Evolutionary conservation across 2,329 filamentous ascomycete species (phyloP).

Genomic region (Setomelanomma holmii): DNA sequence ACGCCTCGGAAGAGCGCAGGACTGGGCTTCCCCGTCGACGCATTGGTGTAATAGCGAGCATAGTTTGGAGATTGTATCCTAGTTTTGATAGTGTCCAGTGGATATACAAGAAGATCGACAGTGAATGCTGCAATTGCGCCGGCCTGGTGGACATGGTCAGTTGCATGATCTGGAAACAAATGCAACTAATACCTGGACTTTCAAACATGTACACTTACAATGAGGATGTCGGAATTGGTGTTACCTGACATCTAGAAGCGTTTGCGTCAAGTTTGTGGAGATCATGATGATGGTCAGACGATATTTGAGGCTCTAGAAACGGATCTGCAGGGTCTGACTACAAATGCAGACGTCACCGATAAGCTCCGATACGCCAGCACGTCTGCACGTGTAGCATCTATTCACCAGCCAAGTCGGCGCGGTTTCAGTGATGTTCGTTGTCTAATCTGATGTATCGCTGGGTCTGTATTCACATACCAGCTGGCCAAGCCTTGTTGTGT

Average conservation of each 20-base stretch:
- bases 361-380: slow-evolving; percentile 3
- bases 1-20: slow-evolving; percentile 72
- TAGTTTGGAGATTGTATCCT: slow-evolving; percentile 82
- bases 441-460: slow-evolving; percentile 6
- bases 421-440: slow-evolving; percentile 2
- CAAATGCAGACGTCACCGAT: slow-evolving; percentile 11
- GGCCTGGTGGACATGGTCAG: slow-evolving; percentile 61
- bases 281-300: neutral
- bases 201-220: slow-evolving; percentile 53
- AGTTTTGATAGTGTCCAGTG: slow-evolving; percentile 89
- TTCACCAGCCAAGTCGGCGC: slow-evolving; percentile 6
- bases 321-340: neutral
- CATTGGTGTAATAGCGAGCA: slow-evolving; percentile 68
- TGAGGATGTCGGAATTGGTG: slow-evolving; percentile 63
- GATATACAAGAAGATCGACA: slow-evolving; percentile 85
- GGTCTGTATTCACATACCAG: too few relatives aligned
- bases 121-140: slow-evolving; percentile 85
- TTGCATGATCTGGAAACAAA: neutral
- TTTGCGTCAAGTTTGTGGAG: neutral
- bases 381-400: neutral
- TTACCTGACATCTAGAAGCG: slow-evolving; percentile 42
- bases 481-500: too few relatives aligned
- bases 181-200: neutral
- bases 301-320: neutral
- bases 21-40: slow-evolving; percentile 61